Evolutionary conservation across 23 red algal species (phyloP), one percentile per base, ranked within the genome.

Genomic region (Gracilaria caudata): DNA sequence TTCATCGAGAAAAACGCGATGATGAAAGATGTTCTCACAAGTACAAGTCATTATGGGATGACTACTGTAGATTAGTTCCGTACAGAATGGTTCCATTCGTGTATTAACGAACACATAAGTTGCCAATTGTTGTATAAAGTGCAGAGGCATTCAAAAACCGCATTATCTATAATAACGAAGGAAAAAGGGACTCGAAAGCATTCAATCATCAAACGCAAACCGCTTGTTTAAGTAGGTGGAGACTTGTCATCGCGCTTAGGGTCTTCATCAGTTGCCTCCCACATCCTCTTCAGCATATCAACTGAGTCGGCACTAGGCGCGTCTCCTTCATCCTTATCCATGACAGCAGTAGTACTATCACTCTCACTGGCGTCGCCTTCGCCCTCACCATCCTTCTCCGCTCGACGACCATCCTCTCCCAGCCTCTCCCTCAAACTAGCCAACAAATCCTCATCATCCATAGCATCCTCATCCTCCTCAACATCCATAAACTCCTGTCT

Each of bases 1-100:
- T 98, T 6, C 96, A 98, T 58, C 88, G 96, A 13, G 89, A 92
- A 49, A 88, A 83, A 79, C 82, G 96, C 24, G 96, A 98, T 32
- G 92, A 98, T 53, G 71, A 93, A 47, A 39, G 92, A 46, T 98
- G 96, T 77, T 84, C 89, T 7, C 59, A 40, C 20, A 94, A 95
- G 58, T 98, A 98, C 81, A 94, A 87, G 38, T 64, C 51, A 17
- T 6, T 92, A n/a, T 98, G 96, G 96, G 90, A 84, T 44, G 89
- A 94, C 6, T 98, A 98, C 64, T 98, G 96, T 75, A 68, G 64
- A 51, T 72, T 63, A 3, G 96, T 98, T 12, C 96, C 96, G 26
- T 82, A 89, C 37, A 79, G 78, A 38, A 89, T 95, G 79, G 54
- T 95, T 0, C 93, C 93, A 10, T 88, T 81, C 58, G 86, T 95